Percentiles rank a stretch among this genome's conserved stretches.
These are phyloP conservation scores for Psilocybe tampanensis DNA, from an alignment of 768 basidiomycete genomes.

Conservation along the genomic window DNA sequence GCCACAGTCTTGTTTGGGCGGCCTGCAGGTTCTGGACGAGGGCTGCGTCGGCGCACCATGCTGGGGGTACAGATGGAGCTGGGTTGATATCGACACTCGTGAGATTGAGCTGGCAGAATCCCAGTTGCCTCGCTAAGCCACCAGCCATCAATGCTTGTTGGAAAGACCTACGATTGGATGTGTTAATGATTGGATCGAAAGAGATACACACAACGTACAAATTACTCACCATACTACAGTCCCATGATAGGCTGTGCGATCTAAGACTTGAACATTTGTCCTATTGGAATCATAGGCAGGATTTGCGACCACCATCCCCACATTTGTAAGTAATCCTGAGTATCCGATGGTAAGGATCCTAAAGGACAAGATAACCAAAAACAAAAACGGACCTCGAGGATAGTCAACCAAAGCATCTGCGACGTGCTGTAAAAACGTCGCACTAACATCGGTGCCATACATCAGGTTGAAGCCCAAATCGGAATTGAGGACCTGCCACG, in stretches of 20 bases:
- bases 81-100: slow-evolving; percentile 27
- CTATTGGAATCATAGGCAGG: slow-evolving; percentile 45
- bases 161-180: slow-evolving; percentile 30
- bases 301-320: slow-evolving; percentile 50
- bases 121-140: slow-evolving; percentile 40
- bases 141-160: slow-evolving; percentile 48
- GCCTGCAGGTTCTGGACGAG: slow-evolving; percentile 34
- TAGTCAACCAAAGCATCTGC: slow-evolving; percentile 44
- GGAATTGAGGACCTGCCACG: slow-evolving; percentile 45
- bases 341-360: background rate
- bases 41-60: slow-evolving; percentile 38
- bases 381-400: slow-evolving; percentile 34
- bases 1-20: slow-evolving; percentile 41
- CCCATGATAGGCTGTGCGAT: slow-evolving; percentile 38
- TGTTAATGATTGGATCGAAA: background rate
- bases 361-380: background rate
- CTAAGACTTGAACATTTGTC: slow-evolving; percentile 38
- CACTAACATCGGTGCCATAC: slow-evolving; percentile 40
- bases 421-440: slow-evolving; percentile 35
- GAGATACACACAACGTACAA: background rate
- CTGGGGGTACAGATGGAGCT: slow-evolving; percentile 23
- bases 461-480: slow-evolving; percentile 44
- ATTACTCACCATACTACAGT: slow-evolving; percentile 34
- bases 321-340: slow-evolving; percentile 42
- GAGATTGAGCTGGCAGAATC: slow-evolving; percentile 29